Evolutionary conservation across 768 basidiomycete genomes (phyloP), one percentile per base, ranked within the genome.

Genomic region (Naematelia aurantialba): DNA sequence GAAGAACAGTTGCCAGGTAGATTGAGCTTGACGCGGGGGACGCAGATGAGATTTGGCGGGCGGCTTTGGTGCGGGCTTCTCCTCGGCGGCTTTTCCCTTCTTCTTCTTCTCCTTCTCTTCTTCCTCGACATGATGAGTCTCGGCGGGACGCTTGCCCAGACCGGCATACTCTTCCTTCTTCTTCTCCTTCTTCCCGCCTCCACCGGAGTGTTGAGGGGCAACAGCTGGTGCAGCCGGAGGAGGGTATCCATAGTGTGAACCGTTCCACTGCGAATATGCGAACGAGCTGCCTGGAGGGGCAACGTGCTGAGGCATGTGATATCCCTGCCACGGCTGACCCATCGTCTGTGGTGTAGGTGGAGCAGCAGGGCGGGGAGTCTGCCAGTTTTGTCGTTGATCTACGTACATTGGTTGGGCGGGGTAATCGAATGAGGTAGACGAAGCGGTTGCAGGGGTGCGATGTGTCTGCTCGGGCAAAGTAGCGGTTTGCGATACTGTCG

Each of bases 1-100:
- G 75, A 96, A 94, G 78, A 91, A 96, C 45, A 96, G 83, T 77
- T 96, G 92, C 92, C 92, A 96, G 55, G 91, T 89, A 2, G 90
- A 92, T 3, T 89, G 90, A 4, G 92, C 89, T 68, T 91, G 83
- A 80, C 92, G 91, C 49, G 91, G 91, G 19, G 89, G 91, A 45
- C 86, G 85, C 58, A 96, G 81, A 11, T 85, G 78, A 42, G 91
- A 91, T 78, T 88, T 91, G 56, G 84, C 79, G 47, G 70, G 70
- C 3, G 63, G 57, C 46, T 63, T 65, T 10, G 65, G 67, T 4
- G 59, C 46, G 12, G 60, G 62, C n/a, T 61, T 59, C 24, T 67
- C 59, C 31, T 67, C 66, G 34, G 61, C 52, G 59, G 69, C 65
- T 44, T 65, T 63, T 52, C 58, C 63, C 48, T 59, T 65, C 45